Conservation (phyloP, 2,329 filamentous ascomycete genomes). For the Nectriaceae sp. region DNA sequence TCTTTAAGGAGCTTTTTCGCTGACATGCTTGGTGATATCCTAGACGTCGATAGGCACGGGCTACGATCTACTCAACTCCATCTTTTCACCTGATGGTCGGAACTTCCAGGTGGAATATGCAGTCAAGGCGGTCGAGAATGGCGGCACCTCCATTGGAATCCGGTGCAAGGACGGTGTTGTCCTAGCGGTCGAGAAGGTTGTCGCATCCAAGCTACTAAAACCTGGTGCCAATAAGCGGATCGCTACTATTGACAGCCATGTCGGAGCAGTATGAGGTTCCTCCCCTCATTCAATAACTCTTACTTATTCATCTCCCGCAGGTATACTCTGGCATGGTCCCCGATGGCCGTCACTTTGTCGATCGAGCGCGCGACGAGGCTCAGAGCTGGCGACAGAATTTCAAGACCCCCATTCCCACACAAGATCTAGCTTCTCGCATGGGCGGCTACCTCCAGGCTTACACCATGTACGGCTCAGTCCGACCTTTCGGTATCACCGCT, state of each 20-base stretch:
- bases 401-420: slow-evolving; percentile 89
- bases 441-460: slow-evolving; percentile 96
- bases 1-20: slow-evolving; percentile 7
- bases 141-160: slow-evolving; percentile 94
- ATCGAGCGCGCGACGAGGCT: slow-evolving; percentile 91
- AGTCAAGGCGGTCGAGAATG: slow-evolving; percentile 97
- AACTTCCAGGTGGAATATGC: slow-evolving; percentile 99
- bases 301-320: slow-evolving; percentile 47
- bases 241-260: slow-evolving; percentile 88
- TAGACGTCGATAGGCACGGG: slow-evolving; percentile 99
- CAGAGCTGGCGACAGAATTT: slow-evolving; percentile 88
- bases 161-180: slow-evolving; percentile 97
- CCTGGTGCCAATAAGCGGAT: slow-evolving; percentile 96
- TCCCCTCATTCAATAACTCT: slow-evolving; percentile 1
- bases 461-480: slow-evolving; percentile 94
- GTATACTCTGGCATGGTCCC: slow-evolving; percentile 93
- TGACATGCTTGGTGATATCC: slow-evolving; percentile 16
- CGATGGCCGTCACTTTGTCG: slow-evolving; percentile 93
- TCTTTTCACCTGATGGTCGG: slow-evolving; percentile 97
- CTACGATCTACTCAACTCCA: slow-evolving; percentile 99
- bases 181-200: slow-evolving; percentile 93
- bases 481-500: slow-evolving; percentile 93
- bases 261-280: slow-evolving; percentile 77
- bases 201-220: slow-evolving; percentile 94
- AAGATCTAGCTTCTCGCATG: slow-evolving; percentile 88